phyloP scores from a whole-genome alignment of 352 stramenopile genomes.

The Lagenidium sp. region DNA sequence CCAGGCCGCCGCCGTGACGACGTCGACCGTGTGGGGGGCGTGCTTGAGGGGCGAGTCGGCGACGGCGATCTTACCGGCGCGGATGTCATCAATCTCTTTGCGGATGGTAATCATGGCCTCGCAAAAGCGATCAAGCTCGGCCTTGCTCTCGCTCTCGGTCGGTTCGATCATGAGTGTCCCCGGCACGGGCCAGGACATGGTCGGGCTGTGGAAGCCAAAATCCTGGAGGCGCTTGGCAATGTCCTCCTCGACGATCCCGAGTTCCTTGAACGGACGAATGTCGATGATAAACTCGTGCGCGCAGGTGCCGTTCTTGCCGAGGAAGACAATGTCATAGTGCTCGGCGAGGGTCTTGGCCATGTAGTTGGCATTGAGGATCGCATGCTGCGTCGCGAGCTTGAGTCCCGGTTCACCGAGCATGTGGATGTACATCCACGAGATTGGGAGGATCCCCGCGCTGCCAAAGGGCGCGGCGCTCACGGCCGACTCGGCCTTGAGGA shows the following conservation, averaged over 20 bases:
- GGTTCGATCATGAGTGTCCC: slow-evolving; percentile 99
- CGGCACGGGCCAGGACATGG: slow-evolving; percentile 98
- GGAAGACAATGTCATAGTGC: slow-evolving; percentile 95
- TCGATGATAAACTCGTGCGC: slow-evolving; percentile 99
- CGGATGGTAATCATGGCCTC: slow-evolving; percentile 95
- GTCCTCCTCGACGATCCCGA: slow-evolving; percentile 95
- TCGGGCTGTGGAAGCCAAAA: slow-evolving; percentile 99
- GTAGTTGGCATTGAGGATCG: slow-evolving; percentile 99
- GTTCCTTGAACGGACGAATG: slow-evolving; percentile 94
- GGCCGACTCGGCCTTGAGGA: slow-evolving; percentile 70
- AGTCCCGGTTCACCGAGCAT: slow-evolving; percentile 96
- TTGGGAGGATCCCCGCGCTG: slow-evolving; percentile 96
- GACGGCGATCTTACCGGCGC: slow-evolving; percentile 84
- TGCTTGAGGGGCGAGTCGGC: slow-evolving; percentile 95
- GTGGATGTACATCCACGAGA: slow-evolving; percentile 99
- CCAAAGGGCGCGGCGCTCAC: slow-evolving; percentile 96
- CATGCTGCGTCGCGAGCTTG: slow-evolving; percentile 88
- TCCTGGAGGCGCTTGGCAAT: slow-evolving; percentile 98
- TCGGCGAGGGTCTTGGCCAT: slow-evolving; percentile 94
- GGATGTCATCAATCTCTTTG: slow-evolving; percentile 97
- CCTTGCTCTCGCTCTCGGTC: slow-evolving; percentile 98
- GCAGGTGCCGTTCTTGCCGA: slow-evolving; percentile 95
- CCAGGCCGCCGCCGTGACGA: slow-evolving; percentile 92
- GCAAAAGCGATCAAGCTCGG: slow-evolving; percentile 97
- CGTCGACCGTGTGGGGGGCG: slow-evolving; percentile 95